Conservation (phyloP, 2,329 filamentous ascomycete genomes). For the Didymella exigua region DNA sequence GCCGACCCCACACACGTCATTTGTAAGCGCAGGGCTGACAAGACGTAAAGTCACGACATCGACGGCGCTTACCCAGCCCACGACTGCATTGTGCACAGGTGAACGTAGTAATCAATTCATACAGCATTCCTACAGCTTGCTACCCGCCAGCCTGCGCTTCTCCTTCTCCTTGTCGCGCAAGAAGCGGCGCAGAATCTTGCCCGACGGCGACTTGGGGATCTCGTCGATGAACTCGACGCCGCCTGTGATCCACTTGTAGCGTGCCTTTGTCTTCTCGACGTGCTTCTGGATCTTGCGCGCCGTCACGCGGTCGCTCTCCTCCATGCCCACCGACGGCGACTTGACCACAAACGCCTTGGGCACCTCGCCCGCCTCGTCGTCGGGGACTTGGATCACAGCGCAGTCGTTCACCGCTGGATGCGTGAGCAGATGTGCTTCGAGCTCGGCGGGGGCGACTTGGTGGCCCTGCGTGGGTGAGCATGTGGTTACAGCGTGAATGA, state of each 20-base stretch:
- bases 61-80: too few species aligned
- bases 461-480: conserved; percentile 63
- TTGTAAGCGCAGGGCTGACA: conserved; percentile 21
- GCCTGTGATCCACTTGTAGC: conserved; percentile 67
- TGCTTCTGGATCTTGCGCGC: conserved; percentile 61
- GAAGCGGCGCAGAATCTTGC: conserved; percentile 67
- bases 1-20: conserved; percentile 42
- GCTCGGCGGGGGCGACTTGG: conserved; percentile 83
- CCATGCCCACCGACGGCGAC: conserved; percentile 57
- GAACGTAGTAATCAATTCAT: too few species aligned
- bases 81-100: neutral
- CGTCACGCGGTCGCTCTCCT: conserved; percentile 57
- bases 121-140: conserved; percentile 65
- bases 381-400: conserved; percentile 76
- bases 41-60: neutral
- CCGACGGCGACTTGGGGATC: conserved; percentile 66
- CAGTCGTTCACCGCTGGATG: conserved; percentile 78
- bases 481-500: neutral
- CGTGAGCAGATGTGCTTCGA: conserved; percentile 78
- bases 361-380: conserved; percentile 65
- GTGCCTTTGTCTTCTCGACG: conserved; percentile 65
- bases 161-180: conserved; percentile 77
- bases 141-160: conserved; percentile 65
- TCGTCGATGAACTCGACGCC: conserved; percentile 58
- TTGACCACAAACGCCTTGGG: conserved; percentile 70